A percentile compares a stretch with the other conserved stretches of the same genome.
phyloP scores from a whole-genome alignment of 164 flowering plant genomes.

The Macadamia tetraphylla region DNA sequence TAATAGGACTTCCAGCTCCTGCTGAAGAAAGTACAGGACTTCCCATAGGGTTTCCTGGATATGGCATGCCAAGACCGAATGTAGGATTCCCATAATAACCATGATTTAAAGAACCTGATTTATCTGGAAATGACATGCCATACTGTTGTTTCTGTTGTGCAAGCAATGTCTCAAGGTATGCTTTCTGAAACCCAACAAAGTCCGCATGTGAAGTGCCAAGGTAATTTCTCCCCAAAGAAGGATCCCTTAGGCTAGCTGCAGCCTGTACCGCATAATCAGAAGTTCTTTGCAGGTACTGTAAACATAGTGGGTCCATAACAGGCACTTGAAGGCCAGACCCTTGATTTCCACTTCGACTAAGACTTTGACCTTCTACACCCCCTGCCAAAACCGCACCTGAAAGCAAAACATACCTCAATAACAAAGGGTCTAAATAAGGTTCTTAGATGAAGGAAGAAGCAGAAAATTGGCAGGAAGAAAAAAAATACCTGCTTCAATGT shows the following conservation, averaged over 20 bases:
- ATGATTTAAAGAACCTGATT: conserved; percentile 39
- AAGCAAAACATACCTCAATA: conserved; percentile 9
- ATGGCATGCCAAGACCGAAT: conserved; percentile 43
- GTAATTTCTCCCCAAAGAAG: conserved; percentile 29
- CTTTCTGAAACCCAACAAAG: conserved; percentile 47
- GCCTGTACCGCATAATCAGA: conserved; percentile 32
- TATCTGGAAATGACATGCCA: conserved; percentile 28
- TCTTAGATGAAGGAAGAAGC: not conserved
- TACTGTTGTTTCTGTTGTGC: conserved; percentile 61
- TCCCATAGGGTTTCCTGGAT: conserved; percentile 30
- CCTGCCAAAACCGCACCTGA: conserved; percentile 23
- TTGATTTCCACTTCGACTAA: conserved; percentile 27
- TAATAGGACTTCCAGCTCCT: conserved; percentile 33
- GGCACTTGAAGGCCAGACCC: conserved; percentile 31
- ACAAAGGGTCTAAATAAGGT: conserved; percentile 3
- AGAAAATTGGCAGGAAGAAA: not conserved
- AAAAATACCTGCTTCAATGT: conserved; percentile 43
- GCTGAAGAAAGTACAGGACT: conserved; percentile 29
- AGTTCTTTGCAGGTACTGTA: conserved; percentile 34
- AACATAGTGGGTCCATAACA: conserved; percentile 34
- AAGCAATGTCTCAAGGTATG: conserved; percentile 47
- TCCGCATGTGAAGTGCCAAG: conserved; percentile 37
- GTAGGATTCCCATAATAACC: conserved; percentile 36
- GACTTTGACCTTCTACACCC: conserved; percentile 19
- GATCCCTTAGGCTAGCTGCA: conserved; percentile 22